phyloP scores from a whole-genome alignment of 345 rosid genomes.

The Ceriops tagal region DNA sequence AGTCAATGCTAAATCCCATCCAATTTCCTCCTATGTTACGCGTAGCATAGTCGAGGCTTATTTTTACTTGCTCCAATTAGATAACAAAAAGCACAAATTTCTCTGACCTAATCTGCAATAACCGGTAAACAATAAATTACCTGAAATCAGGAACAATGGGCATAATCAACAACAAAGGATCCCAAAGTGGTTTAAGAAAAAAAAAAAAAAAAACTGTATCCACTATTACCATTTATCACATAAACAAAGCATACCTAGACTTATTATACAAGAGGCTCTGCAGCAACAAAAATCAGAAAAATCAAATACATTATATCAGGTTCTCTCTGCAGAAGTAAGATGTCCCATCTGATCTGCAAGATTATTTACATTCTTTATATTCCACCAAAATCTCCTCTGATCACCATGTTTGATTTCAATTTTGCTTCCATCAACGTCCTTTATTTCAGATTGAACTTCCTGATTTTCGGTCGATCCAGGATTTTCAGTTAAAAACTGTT shows the following conservation, averaged over 20 bases:
- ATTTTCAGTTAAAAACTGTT: conserved; percentile 92
- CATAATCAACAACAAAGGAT: not conserved
- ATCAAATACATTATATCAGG: conserved; percentile 37
- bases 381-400: conserved; percentile 65
- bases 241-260: conserved; percentile 17
- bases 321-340: conserved; percentile 74
- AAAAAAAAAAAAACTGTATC: not conserved
- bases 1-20: too few species aligned
- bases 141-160: not conserved
- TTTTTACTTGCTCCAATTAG: not conserved
- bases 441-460: conserved; percentile 74
- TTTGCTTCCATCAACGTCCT: conserved; percentile 45
- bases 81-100: not conserved
- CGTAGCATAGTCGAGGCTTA: not conserved
- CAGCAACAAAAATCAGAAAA: conserved; percentile 14
- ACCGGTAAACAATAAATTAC: not conserved
- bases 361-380: conserved; percentile 56
- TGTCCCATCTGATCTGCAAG: conserved; percentile 79
- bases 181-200: not conserved
- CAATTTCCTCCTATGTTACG: too few species aligned
- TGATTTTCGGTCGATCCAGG: conserved; percentile 70
- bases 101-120: not conserved
- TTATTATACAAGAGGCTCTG: conserved; percentile 12
- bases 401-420: conserved; percentile 44
- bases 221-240: conserved; percentile 1